Evolutionary conservation across 2,329 filamentous ascomycete genomes (phyloP), one percentile per base, ranked within the genome.

Genomic region (Chaetomium sp.): DNA sequence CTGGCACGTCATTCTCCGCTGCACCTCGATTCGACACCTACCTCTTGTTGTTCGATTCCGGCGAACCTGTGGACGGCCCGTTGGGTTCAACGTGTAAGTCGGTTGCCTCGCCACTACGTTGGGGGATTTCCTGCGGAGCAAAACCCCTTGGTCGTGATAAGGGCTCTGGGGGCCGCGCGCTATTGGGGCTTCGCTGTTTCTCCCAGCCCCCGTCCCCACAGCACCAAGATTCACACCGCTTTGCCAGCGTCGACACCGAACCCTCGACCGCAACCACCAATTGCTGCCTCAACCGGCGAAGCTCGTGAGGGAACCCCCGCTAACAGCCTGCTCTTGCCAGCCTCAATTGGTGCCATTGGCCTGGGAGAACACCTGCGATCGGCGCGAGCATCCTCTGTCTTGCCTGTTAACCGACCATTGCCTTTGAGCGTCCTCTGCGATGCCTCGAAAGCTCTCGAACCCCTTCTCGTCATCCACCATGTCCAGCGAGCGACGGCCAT

Each of bases 391-490:
- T 27, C 19, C 19, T 27, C 19, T 27, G 19, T 27, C 19, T 27
- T 27, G 19, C 19, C 19, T 51, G 37, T 11, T n/a, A 27, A 41
- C 38, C 14, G 11, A 12, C 37, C 44, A 19, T 34, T 40, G 49
- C 36, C 10, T 5, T 37, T n/a, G 45, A 19, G 10, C 38, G 38
- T 61, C 60, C 53, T 58, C 59, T 69, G 75, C 58, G 74, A 75
- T 84, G 80, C 79, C 80, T 69, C 79, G 79, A 72, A 80, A 76
- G 73, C 74, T 84, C 63, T 70, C 74, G 61, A 82, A 82, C 64
- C 79, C 78, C 57, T 83, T 84, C 68, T 75, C 75, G 66, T 76
- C 67, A 61, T 72, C 73, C 69, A 74, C 70, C 69, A 78, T 74
- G 73, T 68, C 73, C 60, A 75, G 71, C 64, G 78, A 82, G 70